Conservation (phyloP, 2,329 filamentous ascomycete genomes). For the Trichoderma endophyticum region DNA sequence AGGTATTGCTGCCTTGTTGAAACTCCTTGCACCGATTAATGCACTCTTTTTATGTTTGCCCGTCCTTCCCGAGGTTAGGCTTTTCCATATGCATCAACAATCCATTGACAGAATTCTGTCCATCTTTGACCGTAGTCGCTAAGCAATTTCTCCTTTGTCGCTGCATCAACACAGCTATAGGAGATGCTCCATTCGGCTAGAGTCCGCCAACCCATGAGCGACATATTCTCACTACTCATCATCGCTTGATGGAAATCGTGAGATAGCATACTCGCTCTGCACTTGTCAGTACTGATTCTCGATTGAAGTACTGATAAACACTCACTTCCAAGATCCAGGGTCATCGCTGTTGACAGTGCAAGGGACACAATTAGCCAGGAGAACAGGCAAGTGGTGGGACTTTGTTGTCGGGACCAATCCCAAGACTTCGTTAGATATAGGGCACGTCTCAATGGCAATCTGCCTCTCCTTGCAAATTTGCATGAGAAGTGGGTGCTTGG, state of each 20-base stretch:
- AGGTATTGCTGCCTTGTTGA: not conserved
- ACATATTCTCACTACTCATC: slow-evolving; percentile 12
- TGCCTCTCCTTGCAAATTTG: slow-evolving; percentile 85
- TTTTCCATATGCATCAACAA: not conserved
- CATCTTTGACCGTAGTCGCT: not conserved
- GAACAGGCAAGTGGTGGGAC: slow-evolving; percentile 75
- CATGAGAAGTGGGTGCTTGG: slow-evolving; percentile 85
- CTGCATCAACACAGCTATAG: not conserved
- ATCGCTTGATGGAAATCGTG: slow-evolving; percentile 11
- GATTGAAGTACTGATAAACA: not conserved
- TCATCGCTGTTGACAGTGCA: slow-evolving; percentile 89
- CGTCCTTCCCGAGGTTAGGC: not conserved
- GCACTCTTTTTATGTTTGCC: not conserved
- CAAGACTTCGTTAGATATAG: slow-evolving; percentile 85
- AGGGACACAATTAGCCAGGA: slow-evolving; percentile 79
- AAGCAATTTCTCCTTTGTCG: not conserved
- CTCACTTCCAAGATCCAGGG: slow-evolving; percentile 46
- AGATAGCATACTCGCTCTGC: slow-evolving; percentile 4
- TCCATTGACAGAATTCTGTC: slow-evolving; percentile 7
- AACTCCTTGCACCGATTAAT: not conserved
- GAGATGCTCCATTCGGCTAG: slow-evolving; percentile 1
- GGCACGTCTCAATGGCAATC: slow-evolving; percentile 85
- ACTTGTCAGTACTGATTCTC: not conserved
- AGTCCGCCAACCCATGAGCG: slow-evolving; percentile 4
- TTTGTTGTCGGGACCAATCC: slow-evolving; percentile 73